Base-by-base conservation (phyloP, 371 early-diverging fungal genomes). In the Mucor circinelloides region DNA sequence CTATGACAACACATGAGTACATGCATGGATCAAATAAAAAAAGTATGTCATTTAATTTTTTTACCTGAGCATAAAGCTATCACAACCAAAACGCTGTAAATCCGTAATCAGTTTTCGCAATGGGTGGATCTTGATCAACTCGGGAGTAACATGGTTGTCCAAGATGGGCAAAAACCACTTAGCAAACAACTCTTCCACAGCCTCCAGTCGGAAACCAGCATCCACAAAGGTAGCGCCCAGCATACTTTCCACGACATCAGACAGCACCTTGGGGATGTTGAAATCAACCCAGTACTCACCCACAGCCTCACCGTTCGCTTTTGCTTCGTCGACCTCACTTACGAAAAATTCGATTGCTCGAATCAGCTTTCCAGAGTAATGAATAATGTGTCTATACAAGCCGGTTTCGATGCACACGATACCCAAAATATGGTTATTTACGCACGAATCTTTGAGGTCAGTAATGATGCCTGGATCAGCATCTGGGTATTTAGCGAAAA, bases 191-290 rank as follows among this genome's bases (percentile, higher is more conserved):
- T 64, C 69, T 27, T 83, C 73, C 0, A 82, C 81, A 2, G 82
- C 79, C 0, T 74, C 83, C 36, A 93, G 58, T 65, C 87, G 73
- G 70, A 91, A 93, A 0, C 89, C 90, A 21, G 89, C 83, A 75
- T 97, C 98, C 1, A 96, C 85, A 74, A 91, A 94, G 3, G 94
- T 82, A 4, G 98, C 97, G 3, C 98, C 98, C 3, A 97, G 52
- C 64, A 93, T 83, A 63, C 94, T 89, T 81, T 98, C 98, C 13
- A 93, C 85, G 0, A 96, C 77, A 82, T 98, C 98, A 3, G 93
- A 91, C 42, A 94, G 72, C 0, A 92, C 90, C 67, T 98, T 98
- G 23, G 98, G 98, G 7, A 94, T 86, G 17, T 79, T 83, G 44
- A 91, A 66, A 25, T 89, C 80, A 23, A 73, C 72, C 94, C 93